Conservation (phyloP, 257 asterid species). For the Solanum chaucha region DNA sequence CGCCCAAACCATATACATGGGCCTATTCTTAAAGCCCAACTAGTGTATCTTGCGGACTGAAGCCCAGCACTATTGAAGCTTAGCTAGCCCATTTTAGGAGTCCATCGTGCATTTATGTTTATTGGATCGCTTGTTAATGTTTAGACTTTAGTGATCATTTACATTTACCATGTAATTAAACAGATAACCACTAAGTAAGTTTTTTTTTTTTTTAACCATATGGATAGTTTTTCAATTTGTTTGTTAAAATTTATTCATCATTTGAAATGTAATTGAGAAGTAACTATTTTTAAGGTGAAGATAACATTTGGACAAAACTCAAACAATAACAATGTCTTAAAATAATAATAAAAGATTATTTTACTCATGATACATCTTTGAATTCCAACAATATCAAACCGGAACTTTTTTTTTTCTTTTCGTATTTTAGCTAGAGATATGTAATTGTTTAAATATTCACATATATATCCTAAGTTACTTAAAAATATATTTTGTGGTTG, state of each 20-base stretch:
- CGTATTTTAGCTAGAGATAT: neutral
- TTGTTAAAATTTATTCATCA: neutral
- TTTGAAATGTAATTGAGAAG: neutral
- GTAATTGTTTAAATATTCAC: too few species aligned
- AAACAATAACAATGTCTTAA: too few species aligned
- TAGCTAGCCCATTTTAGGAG: neutral
- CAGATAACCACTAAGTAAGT: neutral
- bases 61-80: neutral
- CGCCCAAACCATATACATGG: too few species aligned
- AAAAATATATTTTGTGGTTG: neutral
- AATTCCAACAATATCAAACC: too few species aligned
- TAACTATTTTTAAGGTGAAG: neutral
- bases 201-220: neutral
- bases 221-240: neutral
- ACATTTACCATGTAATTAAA: too few species aligned
- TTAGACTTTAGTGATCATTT: neutral
- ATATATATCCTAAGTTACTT: neutral
- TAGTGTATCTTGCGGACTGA: neutral
- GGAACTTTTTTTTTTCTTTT: too few species aligned
- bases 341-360: too few species aligned
- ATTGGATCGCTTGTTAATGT: neutral
- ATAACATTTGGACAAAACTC: neutral
- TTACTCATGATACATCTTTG: too few species aligned
- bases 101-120: neutral
- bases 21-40: neutral